Percentiles rank a stretch among this genome's conserved stretches.
These are phyloP conservation scores for Asclepias syriaca DNA, from an alignment of 257 asterid genomes.

Conservation along the genomic window DNA sequence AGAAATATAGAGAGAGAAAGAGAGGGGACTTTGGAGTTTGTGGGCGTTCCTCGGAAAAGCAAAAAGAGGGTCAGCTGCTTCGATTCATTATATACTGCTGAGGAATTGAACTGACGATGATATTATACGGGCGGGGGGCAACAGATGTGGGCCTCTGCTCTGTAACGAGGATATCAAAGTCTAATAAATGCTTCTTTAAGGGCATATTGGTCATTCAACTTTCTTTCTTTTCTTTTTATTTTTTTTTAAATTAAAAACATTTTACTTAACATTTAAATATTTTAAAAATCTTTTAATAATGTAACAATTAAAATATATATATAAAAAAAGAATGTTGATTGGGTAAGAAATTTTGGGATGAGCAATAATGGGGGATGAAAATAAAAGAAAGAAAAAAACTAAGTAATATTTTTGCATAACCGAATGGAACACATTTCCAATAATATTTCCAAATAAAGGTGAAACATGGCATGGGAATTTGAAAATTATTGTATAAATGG, in stretches of 20 bases:
- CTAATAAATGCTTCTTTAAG: background rate
- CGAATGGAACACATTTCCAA: background rate
- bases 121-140: background rate
- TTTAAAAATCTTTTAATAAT: too few species aligned
- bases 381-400: too few species aligned
- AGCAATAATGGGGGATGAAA: too few species aligned
- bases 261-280: too few species aligned
- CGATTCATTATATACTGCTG: slow-evolving; percentile 16
- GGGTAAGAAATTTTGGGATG: too few species aligned
- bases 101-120: background rate
- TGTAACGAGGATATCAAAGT: background rate
- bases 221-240: too few species aligned
- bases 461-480: background rate
- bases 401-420: too few species aligned
- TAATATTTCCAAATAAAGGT: background rate
- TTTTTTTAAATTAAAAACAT: too few species aligned
- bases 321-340: too few species aligned
- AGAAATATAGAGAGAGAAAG: background rate
- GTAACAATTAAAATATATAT: too few species aligned
- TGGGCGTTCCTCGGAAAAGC: slow-evolving; percentile 38
- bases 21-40: slow-evolving; percentile 1
- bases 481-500: background rate
- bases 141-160: background rate
- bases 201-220: background rate
- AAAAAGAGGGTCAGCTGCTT: slow-evolving; percentile 11